Percentiles rank a stretch among this genome's conserved stretches.
These are phyloP conservation scores for Xylaria scruposa DNA, from an alignment of 495 filamentous ascomycete genomes.

Conservation along the genomic window DNA sequence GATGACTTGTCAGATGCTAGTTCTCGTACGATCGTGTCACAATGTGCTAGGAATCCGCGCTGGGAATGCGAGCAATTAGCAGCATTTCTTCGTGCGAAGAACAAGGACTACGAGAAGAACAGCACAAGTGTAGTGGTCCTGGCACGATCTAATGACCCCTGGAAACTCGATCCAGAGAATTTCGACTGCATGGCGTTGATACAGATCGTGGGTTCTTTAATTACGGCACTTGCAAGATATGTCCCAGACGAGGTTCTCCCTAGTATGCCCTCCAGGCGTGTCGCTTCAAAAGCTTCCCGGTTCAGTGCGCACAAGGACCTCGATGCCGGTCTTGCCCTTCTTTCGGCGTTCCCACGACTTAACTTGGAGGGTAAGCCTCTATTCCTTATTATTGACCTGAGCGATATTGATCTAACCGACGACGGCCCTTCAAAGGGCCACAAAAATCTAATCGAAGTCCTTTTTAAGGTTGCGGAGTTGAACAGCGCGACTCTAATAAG, in stretches of 20 bases:
- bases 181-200: background rate
- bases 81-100: background rate
- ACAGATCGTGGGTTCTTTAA: background rate
- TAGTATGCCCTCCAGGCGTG: background rate
- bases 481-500: background rate
- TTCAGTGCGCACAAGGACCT: background rate
- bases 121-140: background rate
- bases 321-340: background rate
- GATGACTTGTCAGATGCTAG: background rate
- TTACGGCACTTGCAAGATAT: background rate
- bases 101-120: background rate
- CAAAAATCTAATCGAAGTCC: background rate
- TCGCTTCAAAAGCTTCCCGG: background rate
- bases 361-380: background rate
- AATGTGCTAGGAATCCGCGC: background rate
- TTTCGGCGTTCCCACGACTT: background rate
- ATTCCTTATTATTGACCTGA: background rate
- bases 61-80: slow-evolving; percentile 3
- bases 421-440: background rate
- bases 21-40: background rate
- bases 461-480: background rate
- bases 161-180: background rate
- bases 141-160: background rate
- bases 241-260: background rate
- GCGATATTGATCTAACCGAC: background rate